Evolutionary conservation across 441 rosid species (phyloP).

Genomic region (Euphorbia neoarborescens): DNA sequence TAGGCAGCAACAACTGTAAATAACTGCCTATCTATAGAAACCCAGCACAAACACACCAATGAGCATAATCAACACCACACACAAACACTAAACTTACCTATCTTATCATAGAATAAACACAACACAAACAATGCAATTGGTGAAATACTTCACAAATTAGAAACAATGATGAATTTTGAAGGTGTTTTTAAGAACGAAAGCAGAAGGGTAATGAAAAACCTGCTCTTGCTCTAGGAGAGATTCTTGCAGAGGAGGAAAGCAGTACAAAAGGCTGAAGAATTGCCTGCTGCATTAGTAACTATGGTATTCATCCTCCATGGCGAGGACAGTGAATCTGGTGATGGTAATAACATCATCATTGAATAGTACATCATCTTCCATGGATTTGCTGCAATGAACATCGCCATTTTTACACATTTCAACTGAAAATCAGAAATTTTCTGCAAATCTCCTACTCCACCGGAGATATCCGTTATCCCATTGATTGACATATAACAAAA

Average conservation of each 20-base stretch:
- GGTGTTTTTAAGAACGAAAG: background rate
- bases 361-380: constrained; percentile 13
- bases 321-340: constrained; percentile 4
- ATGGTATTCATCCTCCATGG: constrained; percentile 3
- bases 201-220: constrained; percentile 6
- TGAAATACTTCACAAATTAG: too few species aligned
- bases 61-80: too few species aligned
- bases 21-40: too few species aligned
- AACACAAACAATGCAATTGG: too few species aligned
- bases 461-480: background rate
- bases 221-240: constrained; percentile 38
- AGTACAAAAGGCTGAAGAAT: constrained; percentile 32
- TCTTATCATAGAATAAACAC: too few species aligned
- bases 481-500: background rate
- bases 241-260: constrained; percentile 43
- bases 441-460: background rate
- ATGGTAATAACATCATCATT: background rate
- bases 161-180: too few species aligned
- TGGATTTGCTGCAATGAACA: constrained; percentile 14
- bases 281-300: background rate
- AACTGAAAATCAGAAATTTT: background rate
- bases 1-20: too few species aligned
- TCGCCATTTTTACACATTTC: constrained; percentile 19
- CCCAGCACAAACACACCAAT: too few species aligned
- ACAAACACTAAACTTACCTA: too few species aligned